These are phyloP conservation scores for Dillenia suffruticosa DNA, from an alignment of 164 flowering plant species.

Conservation along the genomic window DNA sequence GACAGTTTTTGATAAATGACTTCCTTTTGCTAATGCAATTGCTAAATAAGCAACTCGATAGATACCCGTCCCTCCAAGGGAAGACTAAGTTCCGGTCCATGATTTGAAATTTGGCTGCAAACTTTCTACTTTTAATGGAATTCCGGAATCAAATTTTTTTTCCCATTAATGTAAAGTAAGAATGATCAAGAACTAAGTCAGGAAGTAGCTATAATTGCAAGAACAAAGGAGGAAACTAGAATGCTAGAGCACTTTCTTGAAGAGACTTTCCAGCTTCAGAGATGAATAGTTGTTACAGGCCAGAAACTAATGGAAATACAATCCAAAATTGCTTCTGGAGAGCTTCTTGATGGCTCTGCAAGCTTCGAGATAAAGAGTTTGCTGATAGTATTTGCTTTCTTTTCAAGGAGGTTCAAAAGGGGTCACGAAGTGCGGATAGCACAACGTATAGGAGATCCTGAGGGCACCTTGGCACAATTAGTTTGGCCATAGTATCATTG, in stretches of 20 bases:
- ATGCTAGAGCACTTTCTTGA: too few relatives aligned
- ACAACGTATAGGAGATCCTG: conserved; percentile 80
- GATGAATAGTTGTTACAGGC: too few relatives aligned
- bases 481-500: too few relatives aligned
- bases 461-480: conserved; percentile 83
- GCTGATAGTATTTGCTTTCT: conserved; percentile 49
- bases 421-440: conserved; percentile 79
- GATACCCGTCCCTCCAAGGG: conserved; percentile 80
- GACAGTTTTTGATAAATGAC: conserved; percentile 25
- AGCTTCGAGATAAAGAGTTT: conserved; percentile 61
- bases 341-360: conserved; percentile 25
- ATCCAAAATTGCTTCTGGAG: too few relatives aligned
- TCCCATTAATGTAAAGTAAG: too few relatives aligned
- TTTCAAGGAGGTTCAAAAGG: conserved; percentile 73
- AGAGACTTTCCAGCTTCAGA: too few relatives aligned
- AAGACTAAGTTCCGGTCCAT: conserved; percentile 34
- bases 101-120: neutral
- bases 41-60: conserved; percentile 68
- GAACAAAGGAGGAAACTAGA: too few relatives aligned
- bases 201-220: too few relatives aligned
- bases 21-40: conserved; percentile 41
- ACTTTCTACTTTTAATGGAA: neutral
- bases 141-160: too few relatives aligned
- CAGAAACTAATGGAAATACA: too few relatives aligned
- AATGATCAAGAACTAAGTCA: too few relatives aligned